Evolutionary conservation across 768 basidiomycete species (phyloP).

Genomic region (Glaciozyma antarctica): DNA sequence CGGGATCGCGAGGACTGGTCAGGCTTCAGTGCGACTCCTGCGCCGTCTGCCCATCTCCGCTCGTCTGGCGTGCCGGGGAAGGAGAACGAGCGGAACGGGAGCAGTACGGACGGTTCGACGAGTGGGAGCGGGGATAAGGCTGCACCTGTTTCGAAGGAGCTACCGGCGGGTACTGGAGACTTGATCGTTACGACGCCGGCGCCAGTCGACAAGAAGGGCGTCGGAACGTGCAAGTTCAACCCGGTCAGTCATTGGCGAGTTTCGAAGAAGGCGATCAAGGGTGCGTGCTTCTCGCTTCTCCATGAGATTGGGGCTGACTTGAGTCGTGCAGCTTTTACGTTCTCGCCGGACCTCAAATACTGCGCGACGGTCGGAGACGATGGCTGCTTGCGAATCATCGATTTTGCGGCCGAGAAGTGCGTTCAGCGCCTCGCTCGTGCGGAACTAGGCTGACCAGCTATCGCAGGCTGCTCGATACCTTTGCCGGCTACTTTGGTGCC

Average conservation of each 20-base stretch:
- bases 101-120: conserved; percentile 3
- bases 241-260: conserved; percentile 86
- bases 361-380: conserved; percentile 88
- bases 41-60: neutral
- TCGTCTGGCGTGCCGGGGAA: neutral
- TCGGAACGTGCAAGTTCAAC: conserved; percentile 52
- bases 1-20: conserved; percentile 69
- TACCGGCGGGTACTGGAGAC: conserved; percentile 35
- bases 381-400: conserved; percentile 80
- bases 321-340: conserved; percentile 64
- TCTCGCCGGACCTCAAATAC: conserved; percentile 84
- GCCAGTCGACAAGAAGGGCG: conserved; percentile 55
- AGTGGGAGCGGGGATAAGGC: conserved; percentile 53
- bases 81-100: conserved; percentile 17
- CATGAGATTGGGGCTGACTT: conserved; percentile 1
- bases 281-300: conserved; percentile 42
- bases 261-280: conserved; percentile 60
- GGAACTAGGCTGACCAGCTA: conserved; percentile 3
- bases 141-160: conserved; percentile 53
- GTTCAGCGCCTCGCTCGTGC: conserved; percentile 33
- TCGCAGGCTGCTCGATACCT: conserved; percentile 77
- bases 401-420: conserved; percentile 75
- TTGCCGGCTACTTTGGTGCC: conserved; percentile 87
- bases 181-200: conserved; percentile 33
- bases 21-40: conserved; percentile 36